phyloP scores from a whole-genome alignment of 192 early-diverging fungal genomes.

The Dimargaris cristalligena region DNA sequence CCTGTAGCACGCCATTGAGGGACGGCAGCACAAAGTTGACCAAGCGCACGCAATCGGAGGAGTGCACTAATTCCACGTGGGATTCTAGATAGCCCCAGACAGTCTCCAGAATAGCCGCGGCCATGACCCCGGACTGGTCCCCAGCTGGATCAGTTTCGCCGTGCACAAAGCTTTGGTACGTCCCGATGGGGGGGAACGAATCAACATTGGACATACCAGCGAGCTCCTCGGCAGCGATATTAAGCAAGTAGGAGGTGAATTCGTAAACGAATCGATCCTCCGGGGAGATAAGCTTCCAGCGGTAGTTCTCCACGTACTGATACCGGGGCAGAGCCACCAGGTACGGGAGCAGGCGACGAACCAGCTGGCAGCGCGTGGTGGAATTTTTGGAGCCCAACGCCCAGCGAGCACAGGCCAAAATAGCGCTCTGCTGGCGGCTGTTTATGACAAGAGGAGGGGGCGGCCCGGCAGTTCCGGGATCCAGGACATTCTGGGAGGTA shows the following conservation, averaged over 20 bases:
- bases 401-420: slow-evolving; percentile 29
- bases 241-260: slow-evolving; percentile 1
- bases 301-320: slow-evolving; percentile 12
- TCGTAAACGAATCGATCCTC: slow-evolving; percentile 12
- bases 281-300: slow-evolving; percentile 4
- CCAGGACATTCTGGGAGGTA: background rate
- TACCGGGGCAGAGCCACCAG: slow-evolving; percentile 19
- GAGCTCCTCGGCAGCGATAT: background rate
- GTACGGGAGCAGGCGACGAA: slow-evolving; percentile 22
- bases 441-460: background rate
- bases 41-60: background rate
- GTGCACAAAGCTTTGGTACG: too few species aligned
- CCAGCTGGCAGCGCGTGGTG: slow-evolving; percentile 12
- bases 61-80: background rate
- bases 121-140: background rate
- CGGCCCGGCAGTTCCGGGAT: background rate
- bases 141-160: too few species aligned
- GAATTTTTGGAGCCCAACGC: slow-evolving; percentile 11
- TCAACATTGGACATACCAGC: background rate
- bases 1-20: slow-evolving; percentile 35
- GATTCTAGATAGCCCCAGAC: slow-evolving; percentile 1
- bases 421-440: slow-evolving; percentile 24
- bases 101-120: background rate
- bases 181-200: background rate
- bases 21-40: slow-evolving; percentile 39